A percentile compares a stretch with the other conserved stretches of the same genome.
phyloP scores from a whole-genome alignment of 1,284 basidiomycete species.

The Malassezia caprae region DNA sequence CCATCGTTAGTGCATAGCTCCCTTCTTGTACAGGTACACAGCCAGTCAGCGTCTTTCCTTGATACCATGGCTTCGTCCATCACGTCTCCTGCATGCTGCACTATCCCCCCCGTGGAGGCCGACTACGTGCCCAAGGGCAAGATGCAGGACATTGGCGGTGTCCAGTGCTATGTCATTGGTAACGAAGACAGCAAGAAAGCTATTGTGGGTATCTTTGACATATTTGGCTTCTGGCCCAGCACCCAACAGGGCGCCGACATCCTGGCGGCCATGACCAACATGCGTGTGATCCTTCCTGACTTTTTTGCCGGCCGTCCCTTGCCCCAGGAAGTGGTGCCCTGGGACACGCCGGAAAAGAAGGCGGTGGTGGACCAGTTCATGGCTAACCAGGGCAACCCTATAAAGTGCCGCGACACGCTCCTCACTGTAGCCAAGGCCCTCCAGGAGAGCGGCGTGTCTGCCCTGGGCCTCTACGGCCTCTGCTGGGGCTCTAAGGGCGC shows the following conservation, averaged over 20 bases:
- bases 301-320: constrained; percentile 57
- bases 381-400: constrained; percentile 35
- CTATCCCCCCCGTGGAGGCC: constrained; percentile 51
- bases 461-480: constrained; percentile 51
- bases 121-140: constrained; percentile 50
- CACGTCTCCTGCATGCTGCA: constrained; percentile 49
- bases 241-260: constrained; percentile 54
- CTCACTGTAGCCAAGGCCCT: constrained; percentile 52
- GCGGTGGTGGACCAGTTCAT: constrained; percentile 38
- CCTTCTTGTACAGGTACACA: neutral
- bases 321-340: constrained; percentile 54
- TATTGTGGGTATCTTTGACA: constrained; percentile 58
- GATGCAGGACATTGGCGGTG: constrained; percentile 27
- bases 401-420: constrained; percentile 53
- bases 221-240: constrained; percentile 56
- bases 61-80: neutral
- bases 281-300: constrained; percentile 59
- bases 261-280: constrained; percentile 50
- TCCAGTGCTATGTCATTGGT: constrained; percentile 27
- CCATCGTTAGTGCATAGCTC: no score
- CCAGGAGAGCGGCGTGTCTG: constrained; percentile 52
- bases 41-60: no score
- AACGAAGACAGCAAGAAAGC: constrained; percentile 53
- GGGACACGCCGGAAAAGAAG: constrained; percentile 50
- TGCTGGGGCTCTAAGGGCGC: constrained; percentile 49